Evolutionary conservation across 2,329 filamentous ascomycete genomes (phyloP).

Genomic region (Exutisphaerella laricina): DNA sequence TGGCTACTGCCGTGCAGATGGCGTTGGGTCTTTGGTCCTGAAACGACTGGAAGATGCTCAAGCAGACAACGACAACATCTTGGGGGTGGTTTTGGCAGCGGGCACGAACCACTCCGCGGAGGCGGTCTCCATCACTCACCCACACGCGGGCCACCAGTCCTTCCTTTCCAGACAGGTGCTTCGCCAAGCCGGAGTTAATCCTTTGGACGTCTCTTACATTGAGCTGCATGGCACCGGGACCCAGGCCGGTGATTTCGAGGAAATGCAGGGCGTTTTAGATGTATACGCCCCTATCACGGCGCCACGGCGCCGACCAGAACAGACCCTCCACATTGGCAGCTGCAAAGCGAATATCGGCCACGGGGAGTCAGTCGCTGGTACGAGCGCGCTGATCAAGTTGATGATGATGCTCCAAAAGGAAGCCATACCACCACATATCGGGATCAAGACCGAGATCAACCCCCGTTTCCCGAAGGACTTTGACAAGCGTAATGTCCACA

Average conservation of each 20-base stretch:
- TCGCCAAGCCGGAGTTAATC: constrained; percentile 11
- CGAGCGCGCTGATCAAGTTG: constrained; percentile 59
- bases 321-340: constrained; percentile 23
- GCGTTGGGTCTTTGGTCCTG: constrained; percentile 24
- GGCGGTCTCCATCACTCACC: constrained; percentile 16
- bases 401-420: constrained; percentile 63
- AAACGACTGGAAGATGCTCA: constrained; percentile 32
- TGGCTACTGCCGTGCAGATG: constrained; percentile 31
- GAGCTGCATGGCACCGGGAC: constrained; percentile 22
- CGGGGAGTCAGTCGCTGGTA: constrained; percentile 27
- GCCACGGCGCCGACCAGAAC: constrained; percentile 3
- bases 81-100: constrained; percentile 12
- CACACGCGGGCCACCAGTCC: constrained; percentile 18
- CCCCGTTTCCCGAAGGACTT: constrained; percentile 54
- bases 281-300: constrained; percentile 15
- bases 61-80: constrained; percentile 31
- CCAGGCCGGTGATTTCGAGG: constrained; percentile 15
- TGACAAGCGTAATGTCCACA: constrained; percentile 52
- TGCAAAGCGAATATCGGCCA: constrained; percentile 31
- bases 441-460: constrained; percentile 63
- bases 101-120: constrained; percentile 16
- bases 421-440: constrained; percentile 59
- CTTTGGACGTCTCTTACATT: constrained; percentile 14
- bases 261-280: constrained; percentile 14
- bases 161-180: constrained; percentile 10